Evolutionary conservation across 2,329 filamentous ascomycete species (phyloP), one percentile per base, ranked within the genome.

Genomic region (Phoma sp.): DNA sequence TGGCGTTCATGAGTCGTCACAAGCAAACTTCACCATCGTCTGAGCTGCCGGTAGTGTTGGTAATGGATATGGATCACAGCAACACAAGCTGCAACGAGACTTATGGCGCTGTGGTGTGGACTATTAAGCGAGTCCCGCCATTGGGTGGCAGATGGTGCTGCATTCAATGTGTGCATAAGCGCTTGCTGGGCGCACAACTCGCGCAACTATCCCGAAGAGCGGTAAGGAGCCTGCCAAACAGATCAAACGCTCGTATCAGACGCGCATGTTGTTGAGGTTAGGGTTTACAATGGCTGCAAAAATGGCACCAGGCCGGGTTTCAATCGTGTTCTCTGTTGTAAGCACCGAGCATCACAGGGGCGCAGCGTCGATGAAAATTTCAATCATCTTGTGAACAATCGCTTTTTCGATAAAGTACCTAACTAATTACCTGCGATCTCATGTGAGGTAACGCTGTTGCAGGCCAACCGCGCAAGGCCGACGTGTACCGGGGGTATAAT

Each of bases 161-260:
- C 70, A 72, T 61, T 57, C 64, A 63, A 61, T 64, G 58, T 65
- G 57, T 74, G 72, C 72, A 73, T 74, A 73, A 74, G 72, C 71
- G 72, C 69, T 47, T 60, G 44, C 61, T 64, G 58, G 63, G 58
- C 62, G 59, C 51, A 65, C 64, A 55, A 43, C 55, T 52, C 51
- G 54, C 45, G 55, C 56, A 60, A 67, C 70, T 69, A 71, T 74
- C 72, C 72, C 73, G 67, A 74, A 74, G 65, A 73, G 73, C 73
- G 73, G 73, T 75, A 73, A 71, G 61, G 58, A 50, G 48, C 50
- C 55, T 67, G 56, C 68, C 64, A 66, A 62, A 65, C 63, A 64
- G 55, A 60, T 57, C 63, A 45, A 35, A 56, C 57, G 55, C 39
- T 60, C 61, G 57, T 58, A 64, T 61, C 63, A 64, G 25, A 25